Percentiles rank a stretch among this genome's conserved stretches.
Evolutionary conservation across 164 flowering plant species (phyloP).

Genomic region (Liriodendron chinense): DNA sequence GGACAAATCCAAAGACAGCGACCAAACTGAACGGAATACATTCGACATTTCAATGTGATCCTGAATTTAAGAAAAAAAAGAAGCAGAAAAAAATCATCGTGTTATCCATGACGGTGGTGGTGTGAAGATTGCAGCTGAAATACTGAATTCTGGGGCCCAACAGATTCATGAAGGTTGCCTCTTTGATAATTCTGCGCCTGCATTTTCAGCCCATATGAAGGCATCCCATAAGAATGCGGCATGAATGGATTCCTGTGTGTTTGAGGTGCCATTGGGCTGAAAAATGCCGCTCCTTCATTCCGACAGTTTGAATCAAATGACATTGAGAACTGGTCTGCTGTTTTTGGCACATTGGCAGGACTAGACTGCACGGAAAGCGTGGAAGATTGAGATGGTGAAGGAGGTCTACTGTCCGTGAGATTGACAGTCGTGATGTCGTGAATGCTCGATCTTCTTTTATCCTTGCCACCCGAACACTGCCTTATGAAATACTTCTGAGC

Average conservation of each 20-base stretch:
- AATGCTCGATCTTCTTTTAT: constrained; percentile 74
- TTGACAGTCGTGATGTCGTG: constrained; percentile 75
- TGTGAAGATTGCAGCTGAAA: constrained; percentile 44
- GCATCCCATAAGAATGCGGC: constrained; percentile 37
- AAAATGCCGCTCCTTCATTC: constrained; percentile 36
- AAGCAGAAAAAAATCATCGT: not conserved
- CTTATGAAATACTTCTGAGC: constrained; percentile 78
- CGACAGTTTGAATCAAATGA: constrained; percentile 51
- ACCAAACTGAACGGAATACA: constrained; percentile 12
- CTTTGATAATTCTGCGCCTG: constrained; percentile 42
- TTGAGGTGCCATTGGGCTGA: constrained; percentile 21
- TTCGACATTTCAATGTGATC: constrained; percentile 7
- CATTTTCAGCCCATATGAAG: constrained; percentile 42
- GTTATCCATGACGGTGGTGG: constrained; percentile 35
- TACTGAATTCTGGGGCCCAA: constrained; percentile 32
- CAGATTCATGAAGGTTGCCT: constrained; percentile 29
- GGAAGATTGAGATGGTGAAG: constrained; percentile 36
- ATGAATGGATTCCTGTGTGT: constrained; percentile 31
- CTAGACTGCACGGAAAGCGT: constrained; percentile 29
- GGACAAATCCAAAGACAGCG: constrained; percentile 17
- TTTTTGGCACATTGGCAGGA: constrained; percentile 22
- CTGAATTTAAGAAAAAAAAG: not conserved
- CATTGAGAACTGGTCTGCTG: constrained; percentile 14
- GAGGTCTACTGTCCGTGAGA: constrained; percentile 38
- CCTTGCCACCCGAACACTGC: constrained; percentile 67